These are phyloP conservation scores for Exophiala sp. DNA, from an alignment of 2,329 filamentous ascomycete species.

Conservation along the genomic window DNA sequence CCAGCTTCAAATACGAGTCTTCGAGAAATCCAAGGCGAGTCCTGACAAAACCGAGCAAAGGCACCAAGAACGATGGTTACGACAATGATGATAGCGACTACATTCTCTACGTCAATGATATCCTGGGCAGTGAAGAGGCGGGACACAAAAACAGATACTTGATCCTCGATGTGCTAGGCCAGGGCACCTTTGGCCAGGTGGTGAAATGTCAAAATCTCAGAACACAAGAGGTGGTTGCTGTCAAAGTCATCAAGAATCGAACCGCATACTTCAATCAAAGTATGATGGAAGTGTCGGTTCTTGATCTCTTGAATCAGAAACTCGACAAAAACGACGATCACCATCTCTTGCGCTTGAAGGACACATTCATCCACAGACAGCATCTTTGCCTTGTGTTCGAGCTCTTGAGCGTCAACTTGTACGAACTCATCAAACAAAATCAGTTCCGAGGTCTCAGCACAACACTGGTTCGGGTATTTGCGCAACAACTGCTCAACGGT, in stretches of 20 bases:
- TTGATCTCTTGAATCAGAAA: slow-evolving; percentile 96
- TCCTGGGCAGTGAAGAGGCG: slow-evolving; percentile 93
- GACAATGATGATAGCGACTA: slow-evolving; percentile 99
- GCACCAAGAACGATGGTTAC: slow-evolving; percentile 96
- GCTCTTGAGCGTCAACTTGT: slow-evolving; percentile 92
- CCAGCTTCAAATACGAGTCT: slow-evolving; percentile 96
- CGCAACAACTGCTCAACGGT: slow-evolving; percentile 91
- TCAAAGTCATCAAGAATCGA: slow-evolving; percentile 98
- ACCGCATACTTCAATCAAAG: slow-evolving; percentile 99
- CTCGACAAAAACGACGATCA: slow-evolving; percentile 99
- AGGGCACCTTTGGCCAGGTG: slow-evolving; percentile 97
- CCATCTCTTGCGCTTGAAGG: slow-evolving; percentile 87
- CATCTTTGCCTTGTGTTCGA: slow-evolving; percentile 97
- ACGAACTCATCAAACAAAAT: slow-evolving; percentile 99
- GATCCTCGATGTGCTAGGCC: slow-evolving; percentile 92
- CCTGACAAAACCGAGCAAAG: slow-evolving; percentile 97
- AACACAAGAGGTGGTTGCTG: slow-evolving; percentile 95
- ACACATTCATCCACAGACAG: slow-evolving; percentile 96
- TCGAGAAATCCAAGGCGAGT: slow-evolving; percentile 93
- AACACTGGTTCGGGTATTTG: slow-evolving; percentile 93
- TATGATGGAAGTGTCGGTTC: slow-evolving; percentile 99
- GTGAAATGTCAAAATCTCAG: slow-evolving; percentile 99
- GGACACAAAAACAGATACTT: slow-evolving; percentile 99
- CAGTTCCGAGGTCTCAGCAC: slow-evolving; percentile 97
- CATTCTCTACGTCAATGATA: slow-evolving; percentile 98